Percentiles rank a stretch among this genome's conserved stretches.
Conservation (phyloP, 306 rosid species). For the Vicia faba region DNA sequence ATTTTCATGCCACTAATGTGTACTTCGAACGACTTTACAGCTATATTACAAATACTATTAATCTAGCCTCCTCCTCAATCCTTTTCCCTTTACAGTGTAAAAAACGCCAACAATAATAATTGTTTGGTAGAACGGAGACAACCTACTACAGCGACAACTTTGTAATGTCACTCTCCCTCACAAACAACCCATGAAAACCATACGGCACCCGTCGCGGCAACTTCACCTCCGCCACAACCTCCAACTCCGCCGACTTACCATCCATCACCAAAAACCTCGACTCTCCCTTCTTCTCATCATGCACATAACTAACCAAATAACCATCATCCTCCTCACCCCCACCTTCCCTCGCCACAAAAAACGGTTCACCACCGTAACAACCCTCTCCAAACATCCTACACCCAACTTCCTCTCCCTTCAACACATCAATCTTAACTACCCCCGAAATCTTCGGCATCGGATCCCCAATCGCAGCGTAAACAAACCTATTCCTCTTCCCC, state of each 20-base stretch:
- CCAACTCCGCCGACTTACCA: conserved; percentile 70
- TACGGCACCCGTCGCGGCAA: conserved; percentile 84
- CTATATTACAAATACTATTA: too few relatives aligned
- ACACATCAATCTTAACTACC: conserved; percentile 80
- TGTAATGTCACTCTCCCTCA: conserved; percentile 57
- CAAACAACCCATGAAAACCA: conserved; percentile 89
- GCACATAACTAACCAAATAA: conserved; percentile 66
- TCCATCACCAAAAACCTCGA: conserved; percentile 87
- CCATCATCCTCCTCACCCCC: conserved; percentile 65
- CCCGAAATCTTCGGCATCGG: conserved; percentile 93
- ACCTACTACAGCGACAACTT: conserved; percentile 19
- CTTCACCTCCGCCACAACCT: conserved; percentile 69
- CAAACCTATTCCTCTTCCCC: conserved; percentile 56
- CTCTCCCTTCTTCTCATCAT: conserved; percentile 65
- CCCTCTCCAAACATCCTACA: conserved; percentile 66
- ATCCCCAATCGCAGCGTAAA: conserved; percentile 79
- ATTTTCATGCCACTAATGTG: too few relatives aligned
- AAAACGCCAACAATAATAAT: too few relatives aligned
- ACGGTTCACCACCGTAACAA: conserved; percentile 86
- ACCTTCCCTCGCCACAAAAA: conserved; percentile 65
- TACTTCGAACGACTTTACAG: too few relatives aligned
- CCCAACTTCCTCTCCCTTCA: conserved; percentile 51
- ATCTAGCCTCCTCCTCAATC: too few relatives aligned
- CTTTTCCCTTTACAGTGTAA: too few relatives aligned
- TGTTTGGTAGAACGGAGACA: too few relatives aligned